A percentile compares a stretch with the other conserved stretches of the same genome.
Conservation (phyloP, 176 grass and related monocot species). For the Eleusine indica region DNA sequence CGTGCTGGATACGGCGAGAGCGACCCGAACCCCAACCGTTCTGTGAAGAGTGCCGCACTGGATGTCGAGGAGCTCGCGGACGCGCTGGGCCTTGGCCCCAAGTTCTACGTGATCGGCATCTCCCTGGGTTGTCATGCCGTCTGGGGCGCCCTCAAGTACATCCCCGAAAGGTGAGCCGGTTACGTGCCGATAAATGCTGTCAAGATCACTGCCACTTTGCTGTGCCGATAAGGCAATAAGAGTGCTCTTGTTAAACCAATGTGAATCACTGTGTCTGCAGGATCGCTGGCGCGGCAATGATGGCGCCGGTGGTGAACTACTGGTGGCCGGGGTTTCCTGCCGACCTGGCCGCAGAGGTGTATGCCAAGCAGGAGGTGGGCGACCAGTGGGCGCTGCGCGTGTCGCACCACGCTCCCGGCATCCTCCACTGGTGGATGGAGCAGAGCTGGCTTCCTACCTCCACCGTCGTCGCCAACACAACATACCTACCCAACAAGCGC, state of each 20-base stretch:
- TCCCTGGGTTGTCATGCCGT: constrained; percentile 75
- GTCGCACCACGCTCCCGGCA: constrained; percentile 59
- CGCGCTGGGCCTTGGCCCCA: constrained; percentile 52
- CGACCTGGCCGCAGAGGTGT: constrained; percentile 46
- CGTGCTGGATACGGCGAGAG: constrained; percentile 73
- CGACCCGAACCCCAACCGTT: constrained; percentile 67
- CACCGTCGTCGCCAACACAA: constrained; percentile 62
- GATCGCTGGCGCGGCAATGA: constrained; percentile 60
- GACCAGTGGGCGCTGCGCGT: constrained; percentile 75
- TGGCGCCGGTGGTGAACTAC: constrained; percentile 66
- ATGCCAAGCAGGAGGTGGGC: constrained; percentile 55
- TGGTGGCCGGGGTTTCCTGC: constrained; percentile 74
- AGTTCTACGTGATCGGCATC: constrained; percentile 65
- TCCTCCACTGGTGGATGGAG: constrained; percentile 90
- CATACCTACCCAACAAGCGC: constrained; percentile 55
- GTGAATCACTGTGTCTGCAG: constrained; percentile 9
- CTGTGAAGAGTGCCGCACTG: constrained; percentile 51
- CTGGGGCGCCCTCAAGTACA: constrained; percentile 80
- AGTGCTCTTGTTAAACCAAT: too few relatives aligned
- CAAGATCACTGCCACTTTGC: background rate
- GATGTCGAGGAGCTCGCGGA: constrained; percentile 75
- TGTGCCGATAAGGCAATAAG: too few relatives aligned
- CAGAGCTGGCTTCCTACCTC: constrained; percentile 78
- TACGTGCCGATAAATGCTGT: background rate
- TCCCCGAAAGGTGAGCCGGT: constrained; percentile 52